Base-by-base conservation (phyloP, 148 eudicot species). In the Amaranthus hypochondriacus region DNA sequence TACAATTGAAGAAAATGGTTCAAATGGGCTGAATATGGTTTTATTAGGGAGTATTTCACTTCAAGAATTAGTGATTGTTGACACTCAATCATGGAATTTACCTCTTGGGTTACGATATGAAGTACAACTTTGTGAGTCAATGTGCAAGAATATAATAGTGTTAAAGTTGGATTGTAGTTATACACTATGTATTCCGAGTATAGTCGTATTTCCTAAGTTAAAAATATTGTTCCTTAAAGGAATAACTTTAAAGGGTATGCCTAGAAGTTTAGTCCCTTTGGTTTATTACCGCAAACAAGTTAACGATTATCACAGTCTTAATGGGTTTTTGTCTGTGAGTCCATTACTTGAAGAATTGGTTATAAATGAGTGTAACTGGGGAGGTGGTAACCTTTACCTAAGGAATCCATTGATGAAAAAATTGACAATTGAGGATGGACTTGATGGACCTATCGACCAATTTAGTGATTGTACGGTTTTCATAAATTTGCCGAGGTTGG, bases 341-440 rank as follows among this genome's bases (percentile, higher is more conserved):
- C 79, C 79, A 47, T 53, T 76, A 44, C 79, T 76, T 9, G 79
- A 76, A 66, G 79, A 76, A 62, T 60, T 76, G 63, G 67, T 6
- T 11, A 70, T 69, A 14, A 51, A 52, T 4, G 79, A 69, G 1
- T 76, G 79, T 76, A 68, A 53, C 62, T 62, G 73, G 73, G 42
- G 50, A 5, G 74, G 61, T 13, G 10, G 56, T 46, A 56, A 76
- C 46, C 54, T 76, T 18, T 43, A 3, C 51, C 60, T 76, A 58
- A 46, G 18, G 50, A 76, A 76, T 76, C 78, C 78, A 1, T 60
- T 69, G 6, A 73, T 76, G 42, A 69, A 11, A 54, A 76, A 55
- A 53, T 60, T 76, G 68, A 69, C 68, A 60, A 67, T 76, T 52
- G 78, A 76, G 42, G 73, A 50, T 61, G 78, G 78, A 69, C 4